Base-by-base conservation (phyloP, 345 rosid genomes). In the Sonneratia caseolaris region DNA sequence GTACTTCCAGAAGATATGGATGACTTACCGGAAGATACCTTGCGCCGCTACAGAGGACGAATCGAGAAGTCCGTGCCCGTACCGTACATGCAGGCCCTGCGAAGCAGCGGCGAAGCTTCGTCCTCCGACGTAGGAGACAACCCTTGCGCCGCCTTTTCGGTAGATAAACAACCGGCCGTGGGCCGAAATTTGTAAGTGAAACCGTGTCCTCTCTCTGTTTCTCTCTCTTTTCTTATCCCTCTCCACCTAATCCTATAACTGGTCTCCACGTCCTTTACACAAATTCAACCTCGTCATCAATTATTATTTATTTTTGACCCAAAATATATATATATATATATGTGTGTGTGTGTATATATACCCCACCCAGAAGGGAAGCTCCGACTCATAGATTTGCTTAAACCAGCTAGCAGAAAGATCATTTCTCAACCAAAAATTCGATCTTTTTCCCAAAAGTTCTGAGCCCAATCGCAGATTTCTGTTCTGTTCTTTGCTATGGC, bases 191-290 rank as follows among this genome's bases (percentile, higher is more conserved):
- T 68, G 1, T 24, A 40, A 5, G 24, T 27, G 36, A 64, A 72
- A 72, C 70, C 71, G 71, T 49, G 75, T 73, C 35, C 70, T 48
- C 24, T 9, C 66, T 11, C 18, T 7, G n/a, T n/a, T 5, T 18
- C 37, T 43, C 7, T 40, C 43, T 40, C 9, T 40, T 0, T 47
- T 12, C 15, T 13, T 7, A 7, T 47, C 13, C 7, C 51, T 47
- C 15, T 9, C 51, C 15, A 13, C 51, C 43, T 8, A 40, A 40
- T 40, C 15, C 51, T 47, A 47, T 47, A 18, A 37, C 36, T 12
- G 66, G n/a, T 27, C 70, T 21, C 76, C 76, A 67, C 76, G 76
- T 55, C 65, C 5, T 24, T 5, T 6, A 37, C 38, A 42, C 61
- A 13, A 18, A 1, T 18, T 62, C n/a, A 42, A 13, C 13, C 18